A percentile compares a stretch with the other conserved stretches of the same genome.
These are phyloP conservation scores for Alternaria arborescens DNA, from an alignment of 2,329 filamentous ascomycete genomes.

Conservation along the genomic window DNA sequence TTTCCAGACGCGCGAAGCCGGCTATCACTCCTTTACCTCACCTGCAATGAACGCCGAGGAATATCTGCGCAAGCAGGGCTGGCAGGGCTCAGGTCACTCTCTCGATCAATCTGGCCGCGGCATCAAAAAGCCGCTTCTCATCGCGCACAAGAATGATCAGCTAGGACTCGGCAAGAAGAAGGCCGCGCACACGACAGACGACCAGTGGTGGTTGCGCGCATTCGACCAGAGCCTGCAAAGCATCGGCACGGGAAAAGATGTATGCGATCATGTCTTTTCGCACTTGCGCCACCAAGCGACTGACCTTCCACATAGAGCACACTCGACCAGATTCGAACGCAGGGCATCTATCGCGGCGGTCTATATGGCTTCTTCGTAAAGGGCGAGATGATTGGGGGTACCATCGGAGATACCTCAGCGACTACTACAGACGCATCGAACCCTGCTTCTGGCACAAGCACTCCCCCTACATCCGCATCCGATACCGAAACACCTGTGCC, in stretches of 20 bases:
- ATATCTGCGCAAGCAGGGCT: constrained; percentile 85
- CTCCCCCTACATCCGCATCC: constrained; percentile 41
- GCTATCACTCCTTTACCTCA: constrained; percentile 10
- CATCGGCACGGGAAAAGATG: constrained; percentile 48
- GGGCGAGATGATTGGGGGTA: constrained; percentile 80
- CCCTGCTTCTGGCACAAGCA: constrained; percentile 30
- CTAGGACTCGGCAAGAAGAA: constrained; percentile 83
- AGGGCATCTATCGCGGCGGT: constrained; percentile 60
- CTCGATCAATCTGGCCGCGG: constrained; percentile 81
- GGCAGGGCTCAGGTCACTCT: constrained; percentile 87
- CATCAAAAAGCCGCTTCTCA: constrained; percentile 81
- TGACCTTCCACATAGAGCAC: constrained; percentile 63
- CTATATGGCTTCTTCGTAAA: constrained; percentile 87
- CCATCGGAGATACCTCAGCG: constrained; percentile 57
- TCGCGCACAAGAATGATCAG: constrained; percentile 82
- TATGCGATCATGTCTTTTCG: constrained; percentile 9
- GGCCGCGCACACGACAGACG: constrained; percentile 61
- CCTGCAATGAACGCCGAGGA: constrained; percentile 79
- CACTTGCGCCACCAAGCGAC: not conserved
- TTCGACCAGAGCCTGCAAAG: constrained; percentile 91
- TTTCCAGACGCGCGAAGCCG: constrained; percentile 20
- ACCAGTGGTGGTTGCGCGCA: constrained; percentile 97
- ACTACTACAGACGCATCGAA: constrained; percentile 27
- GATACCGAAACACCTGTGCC: constrained; percentile 27
- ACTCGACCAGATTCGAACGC: constrained; percentile 56